phyloP scores from a whole-genome alignment of 2,329 filamentous ascomycete genomes.

The Didymella sp. region DNA sequence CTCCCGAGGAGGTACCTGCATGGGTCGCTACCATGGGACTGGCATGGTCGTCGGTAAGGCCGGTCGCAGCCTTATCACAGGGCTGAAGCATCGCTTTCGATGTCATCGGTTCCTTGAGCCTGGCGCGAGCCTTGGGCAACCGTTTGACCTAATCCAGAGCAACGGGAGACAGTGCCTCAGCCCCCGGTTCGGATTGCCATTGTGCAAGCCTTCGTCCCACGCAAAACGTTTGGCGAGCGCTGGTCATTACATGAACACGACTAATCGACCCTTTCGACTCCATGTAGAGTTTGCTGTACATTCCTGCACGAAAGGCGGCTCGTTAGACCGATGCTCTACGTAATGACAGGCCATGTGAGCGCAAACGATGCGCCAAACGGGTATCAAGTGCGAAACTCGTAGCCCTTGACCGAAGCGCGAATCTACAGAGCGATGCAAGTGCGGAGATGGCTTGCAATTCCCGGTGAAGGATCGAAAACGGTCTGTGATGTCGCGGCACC shows the following conservation, averaged over 20 bases:
- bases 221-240: neutral
- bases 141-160: constrained; percentile 7
- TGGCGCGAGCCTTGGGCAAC: constrained; percentile 11
- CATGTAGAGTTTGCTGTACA: neutral
- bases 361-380: constrained; percentile 3
- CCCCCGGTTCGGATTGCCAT: neutral
- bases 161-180: constrained; percentile 6
- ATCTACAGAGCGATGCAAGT: neutral
- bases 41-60: constrained; percentile 27
- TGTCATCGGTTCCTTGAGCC: neutral
- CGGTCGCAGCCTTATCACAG: constrained; percentile 19
- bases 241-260: neutral
- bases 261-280: neutral
- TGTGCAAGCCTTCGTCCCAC: neutral
- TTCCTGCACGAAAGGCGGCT: neutral
- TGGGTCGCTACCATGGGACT: constrained; percentile 35
- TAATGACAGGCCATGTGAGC: constrained; percentile 3
- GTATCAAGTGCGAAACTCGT: constrained; percentile 1
- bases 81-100: constrained; percentile 9
- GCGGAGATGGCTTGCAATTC: constrained; percentile 5
- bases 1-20: constrained; percentile 33
- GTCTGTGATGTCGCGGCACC: constrained; percentile 6
- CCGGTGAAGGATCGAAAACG: constrained; percentile 8
- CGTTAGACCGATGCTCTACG: neutral
- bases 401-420: neutral